Conservation (phyloP, 805 yeast species). For the Huiozyma naganishii region DNA sequence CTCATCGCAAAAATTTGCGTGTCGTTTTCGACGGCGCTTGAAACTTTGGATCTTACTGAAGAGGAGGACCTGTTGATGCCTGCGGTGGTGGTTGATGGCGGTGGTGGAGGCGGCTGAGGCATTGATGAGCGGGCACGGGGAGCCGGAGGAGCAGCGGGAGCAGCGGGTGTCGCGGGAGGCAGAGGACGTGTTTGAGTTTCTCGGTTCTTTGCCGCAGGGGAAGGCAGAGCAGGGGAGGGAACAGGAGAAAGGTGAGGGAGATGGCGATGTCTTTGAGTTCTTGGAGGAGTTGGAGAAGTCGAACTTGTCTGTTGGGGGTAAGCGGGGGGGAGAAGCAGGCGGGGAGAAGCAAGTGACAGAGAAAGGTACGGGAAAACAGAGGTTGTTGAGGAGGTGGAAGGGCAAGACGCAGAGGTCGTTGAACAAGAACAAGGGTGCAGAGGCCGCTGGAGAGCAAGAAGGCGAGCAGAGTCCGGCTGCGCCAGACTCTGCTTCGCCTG, state of each 20-base stretch:
- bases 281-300: constrained; percentile 62
- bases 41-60: too few relatives aligned
- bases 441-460: constrained; percentile 17
- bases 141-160: not conserved
- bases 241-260: constrained; percentile 13
- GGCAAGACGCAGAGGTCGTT: constrained; percentile 12
- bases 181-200: constrained; percentile 69
- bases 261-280: constrained; percentile 33
- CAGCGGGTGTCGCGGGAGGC: constrained; percentile 33
- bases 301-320: constrained; percentile 27
- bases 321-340: constrained; percentile 6
- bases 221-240: constrained; percentile 28
- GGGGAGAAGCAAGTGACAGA: constrained; percentile 3
- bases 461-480: constrained; percentile 15
- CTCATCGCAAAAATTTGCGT: too few relatives aligned
- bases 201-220: constrained; percentile 57
- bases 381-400: constrained; percentile 6
- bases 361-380: constrained; percentile 6
- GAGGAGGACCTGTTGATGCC: not conserved
- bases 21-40: too few relatives aligned
- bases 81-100: not conserved
- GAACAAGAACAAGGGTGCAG: constrained; percentile 11
- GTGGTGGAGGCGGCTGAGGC: not conserved
- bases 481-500: constrained; percentile 28
- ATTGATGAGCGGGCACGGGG: not conserved